A percentile compares a stretch with the other conserved stretches of the same genome.
Evolutionary conservation across 2,329 filamentous ascomycete genomes (phyloP).

Genomic region (Iodosphaeria phyllophila): DNA sequence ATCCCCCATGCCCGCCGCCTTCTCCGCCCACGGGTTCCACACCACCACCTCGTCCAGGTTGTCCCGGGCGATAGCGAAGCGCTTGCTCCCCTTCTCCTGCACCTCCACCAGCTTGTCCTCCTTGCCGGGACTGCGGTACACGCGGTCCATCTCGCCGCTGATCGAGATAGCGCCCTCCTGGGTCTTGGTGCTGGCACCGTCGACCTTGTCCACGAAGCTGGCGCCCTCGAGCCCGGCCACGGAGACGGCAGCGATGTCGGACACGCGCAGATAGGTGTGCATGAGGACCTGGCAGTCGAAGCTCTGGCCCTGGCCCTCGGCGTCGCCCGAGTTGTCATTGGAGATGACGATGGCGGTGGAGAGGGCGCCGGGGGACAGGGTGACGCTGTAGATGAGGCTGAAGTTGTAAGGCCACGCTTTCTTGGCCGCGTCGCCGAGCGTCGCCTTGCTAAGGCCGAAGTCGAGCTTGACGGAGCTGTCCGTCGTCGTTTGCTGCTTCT

Average conservation of each 20-base stretch:
- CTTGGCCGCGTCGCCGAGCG: constrained; percentile 48
- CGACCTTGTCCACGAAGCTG: constrained; percentile 70
- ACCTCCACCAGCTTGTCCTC: constrained; percentile 41
- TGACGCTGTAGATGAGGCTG: constrained; percentile 83
- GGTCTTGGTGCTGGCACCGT: constrained; percentile 43
- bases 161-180: constrained; percentile 48
- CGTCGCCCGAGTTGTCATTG: constrained; percentile 71
- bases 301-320: too few species aligned
- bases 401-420: constrained; percentile 76
- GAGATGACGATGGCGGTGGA: constrained; percentile 71
- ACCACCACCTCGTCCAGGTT: constrained; percentile 78
- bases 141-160: constrained; percentile 65
- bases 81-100: constrained; percentile 39
- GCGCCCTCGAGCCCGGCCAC: constrained; percentile 62
- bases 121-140: constrained; percentile 57
- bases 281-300: constrained; percentile 88
- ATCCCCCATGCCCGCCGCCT: constrained; percentile 65
- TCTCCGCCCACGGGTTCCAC: constrained; percentile 93
- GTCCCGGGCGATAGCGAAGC: constrained; percentile 62
- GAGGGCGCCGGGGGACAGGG: constrained; percentile 54
- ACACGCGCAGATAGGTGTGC: constrained; percentile 74
- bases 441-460: constrained; percentile 68
- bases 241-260: constrained; percentile 60
- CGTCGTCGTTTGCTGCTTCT: too few species aligned
- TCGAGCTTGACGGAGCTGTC: constrained; percentile 76